Evolutionary conservation across 2,329 filamentous ascomycete species (phyloP), one percentile per base, ranked within the genome.

Genomic region (Penicillium italicum): DNA sequence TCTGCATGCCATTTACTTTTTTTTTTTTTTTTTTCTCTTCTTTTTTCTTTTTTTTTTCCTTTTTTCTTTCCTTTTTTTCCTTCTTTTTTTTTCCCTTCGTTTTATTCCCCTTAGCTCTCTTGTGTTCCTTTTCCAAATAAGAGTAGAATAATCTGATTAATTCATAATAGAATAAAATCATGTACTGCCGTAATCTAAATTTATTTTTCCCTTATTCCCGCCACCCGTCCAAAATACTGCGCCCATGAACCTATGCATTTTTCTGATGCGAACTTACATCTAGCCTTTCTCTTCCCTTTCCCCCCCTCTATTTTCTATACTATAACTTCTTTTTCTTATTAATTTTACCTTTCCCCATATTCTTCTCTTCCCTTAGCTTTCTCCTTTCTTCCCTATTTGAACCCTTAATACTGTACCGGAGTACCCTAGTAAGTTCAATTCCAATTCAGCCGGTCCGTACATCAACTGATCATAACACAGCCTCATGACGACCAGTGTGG

Each of bases 401-500:
- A 26, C 18, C 11, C 8, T 22, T 37, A 14, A n/a, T 34, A 42
- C 41, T 14, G 3, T 55, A 34, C 40, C n/a, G 11, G 11, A 41
- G 22, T 28, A 26, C 43, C 30, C 42, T 24, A 28, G 31, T 50
- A 50, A 49, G 43, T 47, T 22, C 5, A 10, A 10, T 58, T 57
- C 30, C 43, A 53, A 59, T 58, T 12, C 52, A 16, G 24, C 44
- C 44, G 34, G 36, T 52, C 55, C 42, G 57, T 58, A 38, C 61
- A 54, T 57, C 42, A 20, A n/a, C 36, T 40, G 14, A 44, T 24
- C 36, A 34, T 22, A 7, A 4, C 8, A 14, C 51, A 60, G 59
- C 63, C 63, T 63, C 58, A 74, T 74, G 71, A 72, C 69, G 48
- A 62, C 67, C 30, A 71, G 63, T 47, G 54, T 72, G 54, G 68